phyloP scores from a whole-genome alignment of 768 basidiomycete genomes.

The Infundibulicybe gibba region DNA sequence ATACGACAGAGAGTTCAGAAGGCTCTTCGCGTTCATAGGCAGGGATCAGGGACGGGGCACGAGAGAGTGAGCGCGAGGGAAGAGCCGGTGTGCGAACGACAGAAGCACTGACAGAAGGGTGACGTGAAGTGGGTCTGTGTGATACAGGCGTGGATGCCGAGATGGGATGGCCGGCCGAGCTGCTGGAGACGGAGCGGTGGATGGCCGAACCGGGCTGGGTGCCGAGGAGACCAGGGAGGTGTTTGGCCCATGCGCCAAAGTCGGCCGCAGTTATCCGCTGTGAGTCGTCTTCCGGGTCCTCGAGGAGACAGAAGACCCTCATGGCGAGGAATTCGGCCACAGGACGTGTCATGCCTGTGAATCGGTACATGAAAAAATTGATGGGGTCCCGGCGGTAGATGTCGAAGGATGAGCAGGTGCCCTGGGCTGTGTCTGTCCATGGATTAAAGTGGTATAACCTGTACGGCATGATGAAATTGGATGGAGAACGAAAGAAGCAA shows the following conservation, averaged over 20 bases:
- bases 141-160: slow-evolving; percentile 61
- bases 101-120: slow-evolving; percentile 44
- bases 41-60: slow-evolving; percentile 60
- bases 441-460: slow-evolving; percentile 98
- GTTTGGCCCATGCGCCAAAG: slow-evolving; percentile 83
- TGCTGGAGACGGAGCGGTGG: slow-evolving; percentile 60
- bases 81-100: slow-evolving; percentile 50
- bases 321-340: slow-evolving; percentile 88
- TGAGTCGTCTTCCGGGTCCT: slow-evolving; percentile 60
- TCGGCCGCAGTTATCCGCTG: slow-evolving; percentile 74
- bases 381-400: slow-evolving; percentile 75
- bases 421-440: slow-evolving; percentile 91
- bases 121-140: slow-evolving; percentile 68
- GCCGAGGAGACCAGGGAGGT: slow-evolving; percentile 72
- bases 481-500: background rate
- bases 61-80: slow-evolving; percentile 53
- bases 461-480: slow-evolving; percentile 5
- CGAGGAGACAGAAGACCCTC: slow-evolving; percentile 79
- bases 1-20: slow-evolving; percentile 49
- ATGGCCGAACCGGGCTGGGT: slow-evolving; percentile 31
- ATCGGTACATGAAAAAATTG: slow-evolving; percentile 85
- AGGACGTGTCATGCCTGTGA: slow-evolving; percentile 81
- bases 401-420: slow-evolving; percentile 78
- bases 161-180: slow-evolving; percentile 65
- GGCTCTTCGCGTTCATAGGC: slow-evolving; percentile 39